Evolutionary conservation across 371 early-diverging fungal genomes (phyloP).

Genomic region (Dinochytrium kinnereticum): DNA sequence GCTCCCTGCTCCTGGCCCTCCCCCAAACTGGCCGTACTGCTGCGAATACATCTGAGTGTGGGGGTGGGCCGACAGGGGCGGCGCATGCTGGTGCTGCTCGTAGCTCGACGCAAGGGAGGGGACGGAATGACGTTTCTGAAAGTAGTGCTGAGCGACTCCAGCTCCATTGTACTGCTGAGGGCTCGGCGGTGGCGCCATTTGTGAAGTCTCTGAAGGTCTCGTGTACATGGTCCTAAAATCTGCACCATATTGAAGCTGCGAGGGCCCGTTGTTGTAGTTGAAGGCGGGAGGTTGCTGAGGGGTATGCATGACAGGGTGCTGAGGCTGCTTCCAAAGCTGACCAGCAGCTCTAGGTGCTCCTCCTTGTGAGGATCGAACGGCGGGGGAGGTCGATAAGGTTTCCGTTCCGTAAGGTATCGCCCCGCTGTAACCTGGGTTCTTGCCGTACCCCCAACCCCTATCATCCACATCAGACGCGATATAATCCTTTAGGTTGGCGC

Average conservation of each 20-base stretch:
- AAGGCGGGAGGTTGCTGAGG: not conserved
- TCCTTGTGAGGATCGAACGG: not conserved
- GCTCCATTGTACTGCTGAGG: not conserved
- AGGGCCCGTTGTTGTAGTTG: not conserved
- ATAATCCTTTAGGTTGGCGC: not conserved
- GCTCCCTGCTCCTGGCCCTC: not conserved
- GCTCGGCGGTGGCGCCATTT: not conserved
- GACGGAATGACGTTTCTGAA: constrained; percentile 12
- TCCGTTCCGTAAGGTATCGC: not conserved
- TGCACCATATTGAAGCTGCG: not conserved
- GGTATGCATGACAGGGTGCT: not conserved
- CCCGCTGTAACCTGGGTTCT: too few relatives aligned
- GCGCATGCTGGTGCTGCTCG: constrained; percentile 3
- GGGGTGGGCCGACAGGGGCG: not conserved
- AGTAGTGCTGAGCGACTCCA: not conserved
- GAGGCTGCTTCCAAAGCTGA: constrained; percentile 13
- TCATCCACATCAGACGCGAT: too few relatives aligned
- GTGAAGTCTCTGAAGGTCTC: not conserved
- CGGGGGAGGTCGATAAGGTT: not conserved
- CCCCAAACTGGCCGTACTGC: not conserved
- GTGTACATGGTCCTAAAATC: not conserved
- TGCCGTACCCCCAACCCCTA: too few relatives aligned
- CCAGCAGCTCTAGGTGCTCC: constrained; percentile 8
- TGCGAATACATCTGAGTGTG: not conserved
- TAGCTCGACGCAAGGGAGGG: constrained; percentile 3